phyloP scores from a whole-genome alignment of 306 rosid species.

The Prinsepia uniflora region DNA sequence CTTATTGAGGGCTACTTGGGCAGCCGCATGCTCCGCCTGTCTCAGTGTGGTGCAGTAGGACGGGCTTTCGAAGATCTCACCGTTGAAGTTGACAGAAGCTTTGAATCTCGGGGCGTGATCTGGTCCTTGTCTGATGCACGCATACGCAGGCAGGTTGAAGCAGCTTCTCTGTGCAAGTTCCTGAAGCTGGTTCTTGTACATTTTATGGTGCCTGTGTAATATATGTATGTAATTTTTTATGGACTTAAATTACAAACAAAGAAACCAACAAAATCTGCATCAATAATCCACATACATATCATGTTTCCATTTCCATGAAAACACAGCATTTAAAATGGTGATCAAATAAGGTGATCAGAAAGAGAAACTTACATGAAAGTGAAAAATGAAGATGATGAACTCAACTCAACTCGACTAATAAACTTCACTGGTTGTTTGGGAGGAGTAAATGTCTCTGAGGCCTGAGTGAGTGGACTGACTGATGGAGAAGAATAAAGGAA shows the following conservation, averaged over 20 bases:
- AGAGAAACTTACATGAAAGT: neutral
- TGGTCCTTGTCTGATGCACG: conserved; percentile 33
- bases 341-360: neutral
- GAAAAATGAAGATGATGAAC: neutral
- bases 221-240: too few species aligned
- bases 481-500: neutral
- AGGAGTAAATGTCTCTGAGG: conserved; percentile 3
- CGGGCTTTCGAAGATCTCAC: conserved; percentile 31
- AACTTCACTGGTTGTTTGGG: conserved; percentile 9
- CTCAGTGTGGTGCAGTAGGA: conserved; percentile 28
- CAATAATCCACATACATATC: neutral
- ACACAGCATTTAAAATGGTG: neutral
- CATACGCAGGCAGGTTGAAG: conserved; percentile 31
- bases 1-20: conserved; percentile 31
- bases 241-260: too few species aligned
- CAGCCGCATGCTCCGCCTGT: conserved; percentile 34
- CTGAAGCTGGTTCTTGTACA: conserved; percentile 36
- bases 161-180: conserved; percentile 41
- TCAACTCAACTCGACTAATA: neutral
- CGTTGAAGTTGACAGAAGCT: conserved; percentile 33
- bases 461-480: neutral
- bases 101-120: conserved; percentile 37
- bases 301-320: neutral
- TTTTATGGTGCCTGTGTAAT: neutral
- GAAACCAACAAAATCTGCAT: neutral